phyloP scores from a whole-genome alignment of 2,329 filamentous ascomycete genomes.

The Hypoxylon sp. region DNA sequence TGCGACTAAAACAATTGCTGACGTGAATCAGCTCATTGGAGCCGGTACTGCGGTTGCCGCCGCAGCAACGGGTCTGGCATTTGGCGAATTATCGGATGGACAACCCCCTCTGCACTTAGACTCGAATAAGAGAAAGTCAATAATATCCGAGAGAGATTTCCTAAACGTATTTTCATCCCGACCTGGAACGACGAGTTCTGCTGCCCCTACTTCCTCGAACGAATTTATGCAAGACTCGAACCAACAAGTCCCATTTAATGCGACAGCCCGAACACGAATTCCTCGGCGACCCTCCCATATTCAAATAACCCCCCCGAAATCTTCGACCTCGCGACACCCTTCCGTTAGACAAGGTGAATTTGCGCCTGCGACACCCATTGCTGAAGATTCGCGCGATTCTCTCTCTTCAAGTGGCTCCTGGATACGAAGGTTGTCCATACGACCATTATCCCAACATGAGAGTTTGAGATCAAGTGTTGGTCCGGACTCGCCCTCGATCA shows the following conservation, averaged over 20 bases:
- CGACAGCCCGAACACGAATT: constrained; percentile 51
- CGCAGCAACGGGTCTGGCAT: constrained; percentile 71
- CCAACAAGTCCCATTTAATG: constrained; percentile 46
- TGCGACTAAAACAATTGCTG: constrained; percentile 41
- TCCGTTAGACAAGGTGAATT: constrained; percentile 55
- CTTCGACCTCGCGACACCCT: constrained; percentile 61
- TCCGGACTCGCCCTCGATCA: constrained; percentile 75
- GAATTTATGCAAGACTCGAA: constrained; percentile 57
- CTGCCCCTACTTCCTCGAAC: constrained; percentile 53
- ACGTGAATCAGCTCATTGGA: constrained; percentile 68
- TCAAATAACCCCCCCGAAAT: constrained; percentile 61
- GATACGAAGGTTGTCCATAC: constrained; percentile 79
- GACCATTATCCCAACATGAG: constrained; percentile 75
- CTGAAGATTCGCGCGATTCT: constrained; percentile 69
- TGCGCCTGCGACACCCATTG: constrained; percentile 48
- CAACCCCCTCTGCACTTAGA: constrained; percentile 53
- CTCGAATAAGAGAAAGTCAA: constrained; percentile 54
- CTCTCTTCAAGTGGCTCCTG: constrained; percentile 76
- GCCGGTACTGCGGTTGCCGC: constrained; percentile 74
- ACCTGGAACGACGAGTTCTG: constrained; percentile 61
- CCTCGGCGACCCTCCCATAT: constrained; percentile 50
- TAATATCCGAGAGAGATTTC: constrained; percentile 56
- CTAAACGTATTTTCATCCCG: constrained; percentile 56
- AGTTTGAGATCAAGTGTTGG: constrained; percentile 76
- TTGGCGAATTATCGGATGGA: constrained; percentile 67